Percentiles rank a stretch among this genome's conserved stretches.
Evolutionary conservation across 495 filamentous ascomycete species (phyloP).

Genomic region (Penicillium canescens): DNA sequence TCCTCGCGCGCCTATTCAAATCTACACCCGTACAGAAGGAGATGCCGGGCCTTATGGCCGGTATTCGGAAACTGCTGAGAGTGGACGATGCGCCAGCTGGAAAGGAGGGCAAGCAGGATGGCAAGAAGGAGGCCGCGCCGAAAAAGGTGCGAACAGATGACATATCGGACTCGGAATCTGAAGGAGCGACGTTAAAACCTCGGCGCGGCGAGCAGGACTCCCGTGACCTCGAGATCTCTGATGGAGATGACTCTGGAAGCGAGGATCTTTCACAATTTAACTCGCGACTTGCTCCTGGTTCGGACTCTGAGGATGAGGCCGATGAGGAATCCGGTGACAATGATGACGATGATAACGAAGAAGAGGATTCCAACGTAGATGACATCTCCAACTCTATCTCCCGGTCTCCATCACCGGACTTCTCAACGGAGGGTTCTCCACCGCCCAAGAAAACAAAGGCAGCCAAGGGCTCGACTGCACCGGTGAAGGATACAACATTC

Average conservation of each 20-base stretch:
- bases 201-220: slow-evolving; percentile 16
- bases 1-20: slow-evolving; percentile 78
- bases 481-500: slow-evolving; percentile 68
- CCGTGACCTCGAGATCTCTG: slow-evolving; percentile 25
- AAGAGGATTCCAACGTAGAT: slow-evolving; percentile 1
- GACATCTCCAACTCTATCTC: slow-evolving; percentile 35
- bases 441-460: slow-evolving; percentile 47
- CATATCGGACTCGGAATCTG: slow-evolving; percentile 12
- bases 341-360: slow-evolving; percentile 9
- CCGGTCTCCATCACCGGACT: slow-evolving; percentile 38
- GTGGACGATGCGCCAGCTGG: slow-evolving; percentile 49
- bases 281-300: slow-evolving; percentile 54
- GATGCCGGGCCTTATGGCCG: slow-evolving; percentile 60
- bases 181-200: slow-evolving; percentile 11
- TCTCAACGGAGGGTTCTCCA: slow-evolving; percentile 30
- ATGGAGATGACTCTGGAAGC: slow-evolving; percentile 37
- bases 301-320: slow-evolving; percentile 46
- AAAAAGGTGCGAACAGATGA: slow-evolving; percentile 17
- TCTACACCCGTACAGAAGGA: slow-evolving; percentile 71
- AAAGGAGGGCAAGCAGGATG: slow-evolving; percentile 22
- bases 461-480: slow-evolving; percentile 30
- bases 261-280: slow-evolving; percentile 51
- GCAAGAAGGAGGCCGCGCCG: slow-evolving; percentile 18
- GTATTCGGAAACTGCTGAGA: slow-evolving; percentile 61
- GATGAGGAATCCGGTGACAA: slow-evolving; percentile 37